Percentiles rank a stretch among this genome's conserved stretches.
phyloP scores from a whole-genome alignment of 805 yeast species.

The Jamesozyma spencerorum region DNA sequence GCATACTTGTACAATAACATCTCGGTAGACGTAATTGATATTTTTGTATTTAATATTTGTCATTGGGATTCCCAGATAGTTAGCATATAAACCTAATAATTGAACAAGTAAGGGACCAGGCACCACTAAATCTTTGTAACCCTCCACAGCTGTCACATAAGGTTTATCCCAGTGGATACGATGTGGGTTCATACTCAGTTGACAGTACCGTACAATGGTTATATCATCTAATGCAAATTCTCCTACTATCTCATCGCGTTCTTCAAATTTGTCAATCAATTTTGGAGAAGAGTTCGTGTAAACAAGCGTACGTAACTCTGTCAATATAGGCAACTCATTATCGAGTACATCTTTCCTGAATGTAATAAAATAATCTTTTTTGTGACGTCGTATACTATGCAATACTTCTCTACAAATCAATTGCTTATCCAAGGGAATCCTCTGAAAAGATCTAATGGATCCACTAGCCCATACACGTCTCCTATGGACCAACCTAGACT shows the following conservation, averaged over 20 bases:
- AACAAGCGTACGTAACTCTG: conserved; percentile 51
- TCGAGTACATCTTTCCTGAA: conserved; percentile 23
- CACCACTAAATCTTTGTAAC: conserved; percentile 50
- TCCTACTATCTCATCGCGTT: conserved; percentile 2
- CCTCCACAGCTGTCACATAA: conserved; percentile 48
- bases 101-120: conserved; percentile 79
- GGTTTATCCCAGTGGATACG: conserved; percentile 62
- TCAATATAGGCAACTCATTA: conserved; percentile 22
- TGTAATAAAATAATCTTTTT: conserved; percentile 41
- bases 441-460: conserved; percentile 35
- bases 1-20: conserved; percentile 16
- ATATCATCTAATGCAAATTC: conserved; percentile 31
- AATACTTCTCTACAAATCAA: conserved; percentile 49
- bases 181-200: conserved; percentile 76
- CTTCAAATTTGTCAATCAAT: neutral
- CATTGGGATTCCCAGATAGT: conserved; percentile 16
- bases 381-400: conserved; percentile 31
- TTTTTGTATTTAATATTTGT: conserved; percentile 36
- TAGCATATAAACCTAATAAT: conserved; percentile 46
- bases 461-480: conserved; percentile 83
- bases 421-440: conserved; percentile 31
- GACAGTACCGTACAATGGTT: conserved; percentile 50
- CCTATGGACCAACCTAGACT: conserved; percentile 27
- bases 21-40: conserved; percentile 35
- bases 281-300: conserved; percentile 42